Evolutionary conservation across 2,329 filamentous ascomycete genomes (phyloP).

Genomic region (Colletotrichum sp.): DNA sequence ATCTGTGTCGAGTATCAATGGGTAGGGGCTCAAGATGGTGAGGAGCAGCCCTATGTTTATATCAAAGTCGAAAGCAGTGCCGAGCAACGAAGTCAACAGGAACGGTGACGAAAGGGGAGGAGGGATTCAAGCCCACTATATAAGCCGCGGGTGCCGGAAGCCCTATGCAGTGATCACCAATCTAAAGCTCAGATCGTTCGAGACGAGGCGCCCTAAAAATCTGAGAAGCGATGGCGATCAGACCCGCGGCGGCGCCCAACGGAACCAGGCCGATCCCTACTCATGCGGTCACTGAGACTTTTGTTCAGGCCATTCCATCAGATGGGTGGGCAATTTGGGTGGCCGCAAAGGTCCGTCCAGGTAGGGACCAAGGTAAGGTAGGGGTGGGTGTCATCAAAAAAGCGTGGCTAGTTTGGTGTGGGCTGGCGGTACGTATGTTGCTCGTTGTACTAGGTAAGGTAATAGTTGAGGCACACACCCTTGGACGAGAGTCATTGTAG

Average conservation of each 20-base stretch:
- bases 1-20: neutral
- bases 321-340: neutral
- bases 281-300: conserved; percentile 2
- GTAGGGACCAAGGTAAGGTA: neutral
- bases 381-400: neutral
- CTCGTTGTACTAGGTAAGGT: neutral
- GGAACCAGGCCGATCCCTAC: conserved; percentile 19
- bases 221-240: conserved; percentile 10
- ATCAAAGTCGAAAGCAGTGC: neutral
- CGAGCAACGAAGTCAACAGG: neutral
- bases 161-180: conserved; percentile 21
- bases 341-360: neutral
- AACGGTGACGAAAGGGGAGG: neutral
- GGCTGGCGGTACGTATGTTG: neutral
- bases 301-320: neutral
- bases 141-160: conserved; percentile 10
- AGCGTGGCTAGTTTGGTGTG: neutral
- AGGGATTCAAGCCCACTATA: conserved; percentile 15
- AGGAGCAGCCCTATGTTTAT: neutral
- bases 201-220: conserved; percentile 14
- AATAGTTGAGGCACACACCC: neutral
- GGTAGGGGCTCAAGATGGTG: neutral
- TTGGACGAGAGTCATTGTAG: neutral
- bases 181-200: conserved; percentile 17
- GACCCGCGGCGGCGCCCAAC: conserved; percentile 17